phyloP scores from a whole-genome alignment of 2,329 filamentous ascomycete genomes.

The Phialocephala sp. region DNA sequence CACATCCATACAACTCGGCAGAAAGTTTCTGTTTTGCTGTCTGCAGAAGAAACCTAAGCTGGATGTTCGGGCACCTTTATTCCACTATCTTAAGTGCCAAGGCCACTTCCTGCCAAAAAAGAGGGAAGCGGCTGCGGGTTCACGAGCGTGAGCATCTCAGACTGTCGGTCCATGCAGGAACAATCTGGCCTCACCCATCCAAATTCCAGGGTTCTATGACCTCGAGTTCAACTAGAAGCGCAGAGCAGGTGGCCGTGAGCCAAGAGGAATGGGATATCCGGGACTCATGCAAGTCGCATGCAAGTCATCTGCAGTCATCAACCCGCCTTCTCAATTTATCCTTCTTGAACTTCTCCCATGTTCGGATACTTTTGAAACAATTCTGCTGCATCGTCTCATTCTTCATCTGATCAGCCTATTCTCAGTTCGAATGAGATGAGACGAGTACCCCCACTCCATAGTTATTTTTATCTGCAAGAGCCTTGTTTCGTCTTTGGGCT shows the following conservation, averaged over 20 bases:
- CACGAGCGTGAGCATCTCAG: not conserved
- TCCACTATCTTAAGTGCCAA: not conserved
- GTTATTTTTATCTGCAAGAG: slow-evolving; percentile 2
- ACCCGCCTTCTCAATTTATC: slow-evolving; percentile 23
- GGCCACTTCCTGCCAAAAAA: not conserved
- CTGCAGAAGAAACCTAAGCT: slow-evolving; percentile 1
- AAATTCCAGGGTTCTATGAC: slow-evolving; percentile 2
- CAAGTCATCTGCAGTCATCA: slow-evolving; percentile 32
- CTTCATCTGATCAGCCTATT: slow-evolving; percentile 25
- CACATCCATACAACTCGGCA: slow-evolving; percentile 4
- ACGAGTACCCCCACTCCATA: slow-evolving; percentile 4
- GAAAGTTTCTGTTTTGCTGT: not conserved
- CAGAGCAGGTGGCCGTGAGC: not conserved
- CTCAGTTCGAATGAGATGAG: slow-evolving; percentile 10
- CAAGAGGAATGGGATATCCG: not conserved
- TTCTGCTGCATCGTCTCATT: slow-evolving; percentile 25
- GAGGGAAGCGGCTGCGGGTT: not conserved
- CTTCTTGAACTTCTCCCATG: too few relatives aligned
- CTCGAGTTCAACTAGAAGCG: not conserved
- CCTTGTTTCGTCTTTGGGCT: too few relatives aligned
- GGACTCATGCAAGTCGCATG: slow-evolving; percentile 26
- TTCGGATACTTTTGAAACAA: slow-evolving; percentile 29
- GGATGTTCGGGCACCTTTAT: not conserved
- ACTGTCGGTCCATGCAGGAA: slow-evolving; percentile 11
- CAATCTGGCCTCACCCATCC: not conserved